These are phyloP conservation scores for Middelhovenomyces tepae DNA, from an alignment of 805 yeast genomes.

Conservation along the genomic window DNA sequence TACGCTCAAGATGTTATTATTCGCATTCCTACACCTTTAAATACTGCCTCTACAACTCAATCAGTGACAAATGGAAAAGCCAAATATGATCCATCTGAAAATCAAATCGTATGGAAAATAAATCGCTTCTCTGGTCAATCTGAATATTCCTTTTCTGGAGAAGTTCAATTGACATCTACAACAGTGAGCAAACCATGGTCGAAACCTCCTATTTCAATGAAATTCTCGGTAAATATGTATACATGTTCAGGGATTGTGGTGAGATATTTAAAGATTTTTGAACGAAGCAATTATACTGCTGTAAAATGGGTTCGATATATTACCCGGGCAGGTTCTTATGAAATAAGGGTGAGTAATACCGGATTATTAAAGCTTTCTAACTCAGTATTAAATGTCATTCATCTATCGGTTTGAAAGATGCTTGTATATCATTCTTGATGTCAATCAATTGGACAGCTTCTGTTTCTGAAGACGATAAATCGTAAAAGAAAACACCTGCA, in stretches of 20 bases:
- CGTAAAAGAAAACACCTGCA: slow-evolving; percentile 16
- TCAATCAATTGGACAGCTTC: no score
- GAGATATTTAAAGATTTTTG: slow-evolving; percentile 55
- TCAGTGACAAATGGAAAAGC: slow-evolving; percentile 53
- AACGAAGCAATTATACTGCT: slow-evolving; percentile 55
- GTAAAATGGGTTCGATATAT: slow-evolving; percentile 84
- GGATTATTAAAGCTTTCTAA: no score
- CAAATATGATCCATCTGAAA: slow-evolving; percentile 58
- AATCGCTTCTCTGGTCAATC: slow-evolving; percentile 58
- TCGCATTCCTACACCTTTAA: slow-evolving; percentile 61
- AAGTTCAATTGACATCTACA: slow-evolving; percentile 33
- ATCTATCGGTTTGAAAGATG: no score
- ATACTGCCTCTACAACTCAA: slow-evolving; percentile 39
- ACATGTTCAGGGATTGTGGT: slow-evolving; percentile 72
- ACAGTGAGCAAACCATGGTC: slow-evolving; percentile 40
- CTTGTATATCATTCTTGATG: no score
- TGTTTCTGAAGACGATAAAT: background rate
- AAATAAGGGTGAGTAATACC: slow-evolving; percentile 39
- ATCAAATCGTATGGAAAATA: slow-evolving; percentile 60
- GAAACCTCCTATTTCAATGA: slow-evolving; percentile 65
- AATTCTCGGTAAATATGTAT: slow-evolving; percentile 63
- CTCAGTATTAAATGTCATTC: no score
- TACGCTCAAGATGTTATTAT: slow-evolving; percentile 57
- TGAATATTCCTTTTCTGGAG: slow-evolving; percentile 52
- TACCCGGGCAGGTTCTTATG: slow-evolving; percentile 72